A percentile compares a stretch with the other conserved stretches of the same genome.
phyloP scores from a whole-genome alignment of 495 filamentous ascomycete species.

The Paragyromitra xinjiangensis region DNA sequence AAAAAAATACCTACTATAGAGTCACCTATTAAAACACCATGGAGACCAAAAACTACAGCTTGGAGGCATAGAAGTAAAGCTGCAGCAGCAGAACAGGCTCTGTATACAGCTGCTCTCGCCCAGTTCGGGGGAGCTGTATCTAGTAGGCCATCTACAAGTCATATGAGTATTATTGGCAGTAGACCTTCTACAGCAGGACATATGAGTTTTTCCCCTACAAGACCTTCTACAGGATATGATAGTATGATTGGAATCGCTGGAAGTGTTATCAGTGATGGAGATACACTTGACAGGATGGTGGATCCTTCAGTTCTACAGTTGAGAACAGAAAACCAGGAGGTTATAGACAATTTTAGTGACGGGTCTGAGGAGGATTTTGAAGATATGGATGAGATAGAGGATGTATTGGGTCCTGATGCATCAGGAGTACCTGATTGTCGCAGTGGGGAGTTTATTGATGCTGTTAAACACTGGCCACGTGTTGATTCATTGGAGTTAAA shows the following conservation, averaged over 20 bases:
- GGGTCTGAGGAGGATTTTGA: neutral
- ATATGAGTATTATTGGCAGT: neutral
- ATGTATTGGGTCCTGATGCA: neutral
- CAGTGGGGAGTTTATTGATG: neutral
- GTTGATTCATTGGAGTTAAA: neutral
- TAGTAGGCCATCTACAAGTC: neutral
- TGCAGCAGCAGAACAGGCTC: neutral
- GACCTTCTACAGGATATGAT: neutral
- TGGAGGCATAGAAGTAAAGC: neutral
- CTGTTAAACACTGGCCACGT: neutral
- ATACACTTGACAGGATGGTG: neutral
- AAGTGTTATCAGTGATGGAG: neutral
- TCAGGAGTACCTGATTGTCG: neutral
- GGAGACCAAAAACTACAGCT: neutral
- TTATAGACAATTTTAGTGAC: neutral
- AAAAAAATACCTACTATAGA: neutral
- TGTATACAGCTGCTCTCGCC: neutral
- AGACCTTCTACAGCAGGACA: neutral
- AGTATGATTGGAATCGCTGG: neutral
- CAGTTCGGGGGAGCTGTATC: neutral
- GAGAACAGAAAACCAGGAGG: neutral
- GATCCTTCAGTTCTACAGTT: neutral
- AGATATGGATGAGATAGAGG: neutral
- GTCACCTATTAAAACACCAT: constrained; percentile 12
- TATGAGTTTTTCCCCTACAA: neutral